Base-by-base conservation (phyloP, 257 asterid species). In the Solanum bulbocastanum region DNA sequence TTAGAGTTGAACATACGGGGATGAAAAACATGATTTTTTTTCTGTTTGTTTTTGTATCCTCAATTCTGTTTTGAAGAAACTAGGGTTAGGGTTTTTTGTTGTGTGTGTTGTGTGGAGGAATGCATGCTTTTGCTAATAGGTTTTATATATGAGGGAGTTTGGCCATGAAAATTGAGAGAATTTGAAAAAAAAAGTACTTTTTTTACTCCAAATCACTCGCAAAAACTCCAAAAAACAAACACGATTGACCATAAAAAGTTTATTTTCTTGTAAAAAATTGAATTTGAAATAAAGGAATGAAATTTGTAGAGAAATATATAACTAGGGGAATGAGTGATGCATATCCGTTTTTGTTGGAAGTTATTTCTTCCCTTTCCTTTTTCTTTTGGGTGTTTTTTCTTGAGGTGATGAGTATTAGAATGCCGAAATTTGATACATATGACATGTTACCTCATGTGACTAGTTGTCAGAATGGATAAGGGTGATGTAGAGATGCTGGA, bases 401-500 rank as follows among this genome's bases (percentile, higher is more conserved):
- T 69, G 23, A 14, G 39, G 36, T 14, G 39, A 14, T 69, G 76
- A 7, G 11, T 69, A 72, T 72, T 33, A 72, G 8, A 72, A 72
- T 35, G 25, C 12, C 3, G 3, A 72, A 72, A 15, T 33, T 20
- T 72, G 44, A 72, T 33, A 33, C 79, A 85, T 46, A 46, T 73
- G 35, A 33, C 60, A 15, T 87, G 44, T 56, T 84, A 15, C 79
- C 3, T 42, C 10, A 39, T 86, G 86, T 69, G 87, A 75, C 75
- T 88, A 90, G 93, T 87, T 89, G 30, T 82, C 88, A 36, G 83
- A 86, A 90, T 91, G 95, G 91, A 90, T 88, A 91, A 91, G 88
- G 87, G 88, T 83, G 93, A 92, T 68, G 89, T 90, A 56, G 92
- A 90, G 89, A 93, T 93, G 96, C 93, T 89, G 86, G 95, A 89